Conservation (phyloP, 148 eudicot genomes). For the Pouteria glomerata region DNA sequence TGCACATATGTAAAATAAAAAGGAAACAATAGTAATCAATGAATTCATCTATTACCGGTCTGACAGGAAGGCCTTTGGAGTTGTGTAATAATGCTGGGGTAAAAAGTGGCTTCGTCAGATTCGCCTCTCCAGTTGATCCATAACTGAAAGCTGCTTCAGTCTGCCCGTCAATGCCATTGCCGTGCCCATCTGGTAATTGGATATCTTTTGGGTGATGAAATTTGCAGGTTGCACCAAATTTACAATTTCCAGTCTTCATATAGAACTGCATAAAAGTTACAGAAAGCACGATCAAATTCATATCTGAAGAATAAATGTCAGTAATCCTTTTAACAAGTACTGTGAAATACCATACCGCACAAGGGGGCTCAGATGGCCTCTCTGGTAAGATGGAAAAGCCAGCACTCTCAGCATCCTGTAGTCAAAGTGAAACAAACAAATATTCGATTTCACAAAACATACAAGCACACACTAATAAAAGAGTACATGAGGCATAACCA, state of each 20-base stretch:
- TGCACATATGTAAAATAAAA: neutral
- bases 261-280: conserved; percentile 20
- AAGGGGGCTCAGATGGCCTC: conserved; percentile 86
- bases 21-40: neutral
- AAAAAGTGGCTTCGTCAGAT: conserved; percentile 28
- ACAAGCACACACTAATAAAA: conserved; percentile 6
- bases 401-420: conserved; percentile 49
- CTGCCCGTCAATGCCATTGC: conserved; percentile 31
- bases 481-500: conserved; percentile 4
- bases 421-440: conserved; percentile 10
- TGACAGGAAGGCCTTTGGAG: conserved; percentile 85
- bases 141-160: conserved; percentile 18
- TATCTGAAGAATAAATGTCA: neutral
- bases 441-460: neutral
- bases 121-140: conserved; percentile 27
- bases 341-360: conserved; percentile 58
- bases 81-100: conserved; percentile 56
- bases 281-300: conserved; percentile 14
- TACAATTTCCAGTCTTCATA: conserved; percentile 57
- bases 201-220: conserved; percentile 89
- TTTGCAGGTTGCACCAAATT: conserved; percentile 83
- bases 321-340: neutral
- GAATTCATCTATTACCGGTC: conserved; percentile 46
- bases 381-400: conserved; percentile 58
- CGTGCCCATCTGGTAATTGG: conserved; percentile 44